A percentile compares a stretch with the other conserved stretches of the same genome.
These are phyloP conservation scores for Lathyrus oleraceus DNA, from an alignment of 306 rosid genomes.

Conservation along the genomic window DNA sequence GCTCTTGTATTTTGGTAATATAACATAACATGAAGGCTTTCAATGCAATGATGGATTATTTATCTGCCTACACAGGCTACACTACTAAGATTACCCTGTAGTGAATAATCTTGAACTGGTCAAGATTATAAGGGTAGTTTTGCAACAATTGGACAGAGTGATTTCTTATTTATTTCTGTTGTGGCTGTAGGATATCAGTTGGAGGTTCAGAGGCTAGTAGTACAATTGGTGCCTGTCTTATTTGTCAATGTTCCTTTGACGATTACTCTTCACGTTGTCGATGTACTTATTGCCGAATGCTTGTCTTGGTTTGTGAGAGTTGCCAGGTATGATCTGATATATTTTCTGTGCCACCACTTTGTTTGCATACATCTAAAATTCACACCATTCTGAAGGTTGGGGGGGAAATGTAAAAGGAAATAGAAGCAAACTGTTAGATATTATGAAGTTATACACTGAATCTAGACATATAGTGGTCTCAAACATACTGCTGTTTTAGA, in stretches of 20 bases:
- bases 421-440: slow-evolving; percentile 9
- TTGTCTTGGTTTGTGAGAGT: slow-evolving; percentile 70
- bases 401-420: not conserved
- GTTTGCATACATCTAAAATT: slow-evolving; percentile 3
- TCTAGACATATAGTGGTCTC: not conserved
- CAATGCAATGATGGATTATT: slow-evolving; percentile 10
- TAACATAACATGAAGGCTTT: not conserved
- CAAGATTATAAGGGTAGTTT: slow-evolving; percentile 22
- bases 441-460: not conserved
- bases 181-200: slow-evolving; percentile 74
- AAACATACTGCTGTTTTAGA: slow-evolving; percentile 7
- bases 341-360: not conserved
- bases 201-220: slow-evolving; percentile 73
- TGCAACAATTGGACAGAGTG: slow-evolving; percentile 23
- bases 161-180: slow-evolving; percentile 27
- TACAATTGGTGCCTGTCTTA: slow-evolving; percentile 68
- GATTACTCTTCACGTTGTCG: slow-evolving; percentile 85
- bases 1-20: not conserved
- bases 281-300: slow-evolving; percentile 84
- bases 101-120: slow-evolving; percentile 6
- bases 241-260: slow-evolving; percentile 67
- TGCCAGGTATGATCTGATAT: slow-evolving; percentile 66
- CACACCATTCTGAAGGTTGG: not conserved
- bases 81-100: not conserved
- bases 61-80: not conserved